A percentile compares a stretch with the other conserved stretches of the same genome.
phyloP scores from a whole-genome alignment of 2,329 filamentous ascomycete species.

The Alternaria burnsii region DNA sequence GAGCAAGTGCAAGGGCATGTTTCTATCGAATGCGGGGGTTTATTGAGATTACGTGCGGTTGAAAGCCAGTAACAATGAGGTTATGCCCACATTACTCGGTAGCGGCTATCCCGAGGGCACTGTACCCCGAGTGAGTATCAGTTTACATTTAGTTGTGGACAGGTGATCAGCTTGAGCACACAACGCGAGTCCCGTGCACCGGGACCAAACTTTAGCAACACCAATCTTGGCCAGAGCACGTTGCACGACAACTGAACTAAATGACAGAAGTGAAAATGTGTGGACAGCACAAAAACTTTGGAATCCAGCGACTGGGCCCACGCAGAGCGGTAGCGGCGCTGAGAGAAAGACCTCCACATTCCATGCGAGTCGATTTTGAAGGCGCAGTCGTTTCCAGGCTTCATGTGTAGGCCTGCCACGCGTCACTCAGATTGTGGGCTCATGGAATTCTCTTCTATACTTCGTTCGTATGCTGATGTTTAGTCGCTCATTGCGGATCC shows the following conservation, averaged over 20 bases:
- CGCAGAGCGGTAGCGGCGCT: background rate
- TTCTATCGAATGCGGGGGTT: background rate
- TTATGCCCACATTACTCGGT: background rate
- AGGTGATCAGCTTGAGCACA: background rate
- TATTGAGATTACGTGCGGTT: background rate
- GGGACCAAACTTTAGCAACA: background rate
- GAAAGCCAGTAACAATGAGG: background rate
- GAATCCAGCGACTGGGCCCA: background rate
- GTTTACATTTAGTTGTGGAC: background rate
- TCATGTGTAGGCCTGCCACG: background rate
- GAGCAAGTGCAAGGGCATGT: background rate
- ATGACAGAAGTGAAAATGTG: background rate
- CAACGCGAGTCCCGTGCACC: conserved; percentile 5
- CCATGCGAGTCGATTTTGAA: background rate
- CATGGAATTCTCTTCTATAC: background rate
- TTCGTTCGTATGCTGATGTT: background rate
- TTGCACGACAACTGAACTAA: background rate
- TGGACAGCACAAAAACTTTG: background rate
- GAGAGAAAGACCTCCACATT: background rate
- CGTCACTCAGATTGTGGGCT: background rate
- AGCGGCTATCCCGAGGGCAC: background rate
- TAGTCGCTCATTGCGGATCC: background rate
- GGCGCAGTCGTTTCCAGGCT: background rate
- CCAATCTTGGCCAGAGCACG: conserved; percentile 3
- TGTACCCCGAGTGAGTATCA: background rate